These are phyloP conservation scores for Verticillium klebahnii DNA, from an alignment of 2,329 filamentous ascomycete species.

Conservation along the genomic window DNA sequence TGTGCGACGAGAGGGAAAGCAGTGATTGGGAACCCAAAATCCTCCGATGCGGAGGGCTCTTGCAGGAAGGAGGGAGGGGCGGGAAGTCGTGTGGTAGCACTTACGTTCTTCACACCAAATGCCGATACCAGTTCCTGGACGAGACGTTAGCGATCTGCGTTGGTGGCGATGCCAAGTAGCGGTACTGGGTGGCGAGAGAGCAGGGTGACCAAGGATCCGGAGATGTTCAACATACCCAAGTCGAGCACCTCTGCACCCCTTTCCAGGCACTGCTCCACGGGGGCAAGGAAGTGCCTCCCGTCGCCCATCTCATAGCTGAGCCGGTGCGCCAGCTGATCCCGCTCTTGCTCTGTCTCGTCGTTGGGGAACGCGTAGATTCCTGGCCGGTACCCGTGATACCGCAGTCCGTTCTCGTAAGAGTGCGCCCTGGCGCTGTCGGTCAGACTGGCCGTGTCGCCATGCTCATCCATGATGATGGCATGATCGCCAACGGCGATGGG, in stretches of 20 bases:
- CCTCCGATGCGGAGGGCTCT: neutral
- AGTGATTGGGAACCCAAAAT: neutral
- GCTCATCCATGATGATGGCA: slow-evolving; percentile 7
- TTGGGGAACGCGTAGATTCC: slow-evolving; percentile 39
- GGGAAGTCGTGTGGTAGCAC: slow-evolving; percentile 15
- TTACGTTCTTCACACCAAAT: slow-evolving; percentile 46
- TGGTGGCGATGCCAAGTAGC: neutral
- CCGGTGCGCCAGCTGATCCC: slow-evolving; percentile 36
- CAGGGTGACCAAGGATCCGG: neutral
- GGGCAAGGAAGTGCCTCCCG: slow-evolving; percentile 37
- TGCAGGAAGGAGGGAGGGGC: neutral
- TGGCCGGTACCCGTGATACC: slow-evolving; percentile 36
- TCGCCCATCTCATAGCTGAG: slow-evolving; percentile 33
- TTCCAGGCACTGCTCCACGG: slow-evolving; percentile 31
- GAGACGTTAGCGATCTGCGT: neutral
- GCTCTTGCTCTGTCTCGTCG: slow-evolving; percentile 35
- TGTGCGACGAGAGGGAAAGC: neutral
- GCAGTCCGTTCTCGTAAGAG: slow-evolving; percentile 33
- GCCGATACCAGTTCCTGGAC: slow-evolving; percentile 44
- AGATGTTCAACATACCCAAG: slow-evolving; percentile 30
- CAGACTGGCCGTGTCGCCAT: slow-evolving; percentile 32
- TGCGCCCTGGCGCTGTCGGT: slow-evolving; percentile 38
- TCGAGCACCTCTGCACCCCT: slow-evolving; percentile 40
- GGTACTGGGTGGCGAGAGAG: neutral
- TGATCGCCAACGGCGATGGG: slow-evolving; percentile 10